A percentile compares a stretch with the other conserved stretches of the same genome.
Evolutionary conservation across 495 filamentous ascomycete genomes (phyloP).

Genomic region (Neurospora sp.): DNA sequence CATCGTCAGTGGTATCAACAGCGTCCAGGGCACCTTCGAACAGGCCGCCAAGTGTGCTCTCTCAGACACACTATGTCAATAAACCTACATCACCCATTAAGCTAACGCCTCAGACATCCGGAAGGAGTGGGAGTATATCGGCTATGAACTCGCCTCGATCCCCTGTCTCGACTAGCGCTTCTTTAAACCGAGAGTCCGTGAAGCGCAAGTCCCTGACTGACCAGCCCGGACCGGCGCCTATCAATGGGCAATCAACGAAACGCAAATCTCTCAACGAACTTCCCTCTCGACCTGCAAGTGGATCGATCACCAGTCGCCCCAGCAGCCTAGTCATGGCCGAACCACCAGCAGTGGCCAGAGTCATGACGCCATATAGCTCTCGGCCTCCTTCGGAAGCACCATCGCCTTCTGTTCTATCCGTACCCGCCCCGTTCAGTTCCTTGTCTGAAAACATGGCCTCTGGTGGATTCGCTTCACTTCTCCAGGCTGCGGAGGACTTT

Average conservation of each 20-base stretch:
- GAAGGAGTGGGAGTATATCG: slow-evolving; percentile 9
- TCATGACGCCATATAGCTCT: slow-evolving; percentile 11
- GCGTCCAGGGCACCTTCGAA: slow-evolving; percentile 26
- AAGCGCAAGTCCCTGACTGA: slow-evolving; percentile 1
- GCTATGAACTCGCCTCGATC: slow-evolving; percentile 11
- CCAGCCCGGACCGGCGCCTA: background rate
- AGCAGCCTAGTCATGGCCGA: slow-evolving; percentile 19
- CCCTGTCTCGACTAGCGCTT: slow-evolving; percentile 2
- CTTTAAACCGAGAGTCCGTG: background rate
- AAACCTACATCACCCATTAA: slow-evolving; percentile 37
- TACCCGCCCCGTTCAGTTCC: slow-evolving; percentile 2
- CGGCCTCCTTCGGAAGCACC: slow-evolving; percentile 16
- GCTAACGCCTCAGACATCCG: slow-evolving; percentile 17
- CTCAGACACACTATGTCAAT: slow-evolving; percentile 15
- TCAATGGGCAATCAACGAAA: background rate
- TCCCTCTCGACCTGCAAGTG: slow-evolving; percentile 2
- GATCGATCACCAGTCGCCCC: slow-evolving; percentile 9
- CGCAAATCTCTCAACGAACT: background rate
- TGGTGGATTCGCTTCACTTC: slow-evolving; percentile 31
- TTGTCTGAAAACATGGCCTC: slow-evolving; percentile 10
- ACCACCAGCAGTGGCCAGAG: slow-evolving; percentile 14
- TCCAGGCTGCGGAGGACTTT: slow-evolving; percentile 41
- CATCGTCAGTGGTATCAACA: slow-evolving; percentile 29
- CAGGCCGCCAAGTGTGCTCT: slow-evolving; percentile 14
- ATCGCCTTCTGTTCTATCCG: slow-evolving; percentile 5